phyloP scores from a whole-genome alignment of 805 yeast species.

The Teunomyces pallodes region DNA sequence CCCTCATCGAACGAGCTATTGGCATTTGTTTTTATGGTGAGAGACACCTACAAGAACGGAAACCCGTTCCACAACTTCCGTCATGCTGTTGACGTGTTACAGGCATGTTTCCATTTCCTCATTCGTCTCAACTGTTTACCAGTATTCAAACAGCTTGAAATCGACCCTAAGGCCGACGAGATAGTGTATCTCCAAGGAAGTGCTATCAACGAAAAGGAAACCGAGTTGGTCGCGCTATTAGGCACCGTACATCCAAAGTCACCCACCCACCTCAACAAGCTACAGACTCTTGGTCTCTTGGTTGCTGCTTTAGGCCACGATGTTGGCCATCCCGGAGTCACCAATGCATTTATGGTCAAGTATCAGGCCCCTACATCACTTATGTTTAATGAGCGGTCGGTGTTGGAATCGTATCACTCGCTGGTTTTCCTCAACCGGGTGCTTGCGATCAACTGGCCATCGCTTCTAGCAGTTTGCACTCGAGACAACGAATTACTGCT shows the following conservation, averaged over 20 bases:
- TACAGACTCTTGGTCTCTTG: conserved; percentile 58
- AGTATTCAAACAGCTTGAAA: conserved; percentile 32
- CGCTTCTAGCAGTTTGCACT: conserved; percentile 37
- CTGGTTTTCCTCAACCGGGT: conserved; percentile 52
- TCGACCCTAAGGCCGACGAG: conserved; percentile 31
- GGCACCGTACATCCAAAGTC: not conserved
- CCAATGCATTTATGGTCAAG: conserved; percentile 65
- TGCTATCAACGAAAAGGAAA: not conserved
- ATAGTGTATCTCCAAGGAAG: conserved; percentile 10
- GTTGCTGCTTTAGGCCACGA: conserved; percentile 93
- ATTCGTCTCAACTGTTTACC: conserved; percentile 41
- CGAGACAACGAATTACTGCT: conserved; percentile 14
- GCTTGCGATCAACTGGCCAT: conserved; percentile 37
- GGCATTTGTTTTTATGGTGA: conserved; percentile 60
- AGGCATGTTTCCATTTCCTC: conserved; percentile 74
- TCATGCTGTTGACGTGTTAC: conserved; percentile 94
- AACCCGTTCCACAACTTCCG: conserved; percentile 94
- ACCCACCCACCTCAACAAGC: not conserved
- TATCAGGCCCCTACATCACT: conserved; percentile 61
- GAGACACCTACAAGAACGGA: conserved; percentile 78
- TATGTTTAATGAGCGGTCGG: conserved; percentile 61
- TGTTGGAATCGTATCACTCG: conserved; percentile 80
- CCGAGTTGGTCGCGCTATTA: not conserved
- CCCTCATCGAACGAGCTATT: conserved; percentile 45
- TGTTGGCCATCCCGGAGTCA: conserved; percentile 95